Percentiles rank a stretch among this genome's conserved stretches.
phyloP scores from a whole-genome alignment of 768 basidiomycete genomes.

The Boletus sp. region DNA sequence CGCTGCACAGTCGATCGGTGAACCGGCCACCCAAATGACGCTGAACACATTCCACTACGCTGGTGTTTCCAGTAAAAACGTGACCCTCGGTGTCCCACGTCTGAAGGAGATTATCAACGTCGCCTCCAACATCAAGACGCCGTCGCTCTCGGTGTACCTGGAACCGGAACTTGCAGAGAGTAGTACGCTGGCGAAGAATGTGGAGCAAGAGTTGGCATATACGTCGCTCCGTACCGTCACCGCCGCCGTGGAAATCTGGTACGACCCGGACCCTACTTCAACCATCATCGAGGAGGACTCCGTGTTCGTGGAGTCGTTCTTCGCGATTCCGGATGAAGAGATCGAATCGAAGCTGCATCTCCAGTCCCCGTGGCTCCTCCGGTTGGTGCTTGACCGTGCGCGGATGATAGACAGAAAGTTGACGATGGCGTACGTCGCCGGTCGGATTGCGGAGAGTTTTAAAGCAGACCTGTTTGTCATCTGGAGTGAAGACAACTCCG shows the following conservation, averaged over 20 bases:
- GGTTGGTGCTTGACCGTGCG: conserved; percentile 92
- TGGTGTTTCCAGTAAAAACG: conserved; percentile 99
- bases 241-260: conserved; percentile 95
- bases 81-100: conserved; percentile 98
- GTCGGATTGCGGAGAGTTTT: conserved; percentile 91
- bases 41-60: conserved; percentile 99
- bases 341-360: conserved; percentile 86
- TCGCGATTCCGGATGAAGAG: conserved; percentile 97
- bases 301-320: conserved; percentile 97
- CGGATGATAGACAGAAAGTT: conserved; percentile 98
- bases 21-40: conserved; percentile 99
- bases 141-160: conserved; percentile 90
- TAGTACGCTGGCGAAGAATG: conserved; percentile 70
- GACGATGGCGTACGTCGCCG: conserved; percentile 91
- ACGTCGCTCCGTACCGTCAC: conserved; percentile 94
- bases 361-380: conserved; percentile 96
- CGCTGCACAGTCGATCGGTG: conserved; percentile 97
- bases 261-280: conserved; percentile 86
- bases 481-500: conserved; percentile 98
- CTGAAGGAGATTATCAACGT: conserved; percentile 99
- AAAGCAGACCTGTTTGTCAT: conserved; percentile 96
- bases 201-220: conserved; percentile 90
- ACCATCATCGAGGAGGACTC: conserved; percentile 97
- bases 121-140: conserved; percentile 97
- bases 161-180: conserved; percentile 65